Evolutionary conservation across 441 rosid genomes (phyloP).

Genomic region (Pelargonium fulgidum): DNA sequence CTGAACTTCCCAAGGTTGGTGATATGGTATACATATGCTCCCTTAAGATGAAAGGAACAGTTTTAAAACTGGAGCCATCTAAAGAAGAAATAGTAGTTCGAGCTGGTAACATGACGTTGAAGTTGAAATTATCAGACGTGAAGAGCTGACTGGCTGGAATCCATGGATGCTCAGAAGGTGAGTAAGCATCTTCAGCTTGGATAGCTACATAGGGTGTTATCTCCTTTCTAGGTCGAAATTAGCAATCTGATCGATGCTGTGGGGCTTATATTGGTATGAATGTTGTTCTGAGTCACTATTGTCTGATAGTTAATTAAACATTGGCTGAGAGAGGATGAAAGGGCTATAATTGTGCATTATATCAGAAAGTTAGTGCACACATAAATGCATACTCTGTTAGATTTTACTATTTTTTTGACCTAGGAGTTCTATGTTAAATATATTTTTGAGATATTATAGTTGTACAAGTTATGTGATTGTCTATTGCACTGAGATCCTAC

Average conservation of each 20-base stretch:
- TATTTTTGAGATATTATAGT: neutral
- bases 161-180: neutral
- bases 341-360: no score
- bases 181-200: constrained; percentile 9
- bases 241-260: neutral
- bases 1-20: constrained; percentile 52
- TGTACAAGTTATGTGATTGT: neutral
- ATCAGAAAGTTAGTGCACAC: neutral
- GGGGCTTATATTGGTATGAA: neutral
- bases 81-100: constrained; percentile 69
- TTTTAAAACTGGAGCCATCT: constrained; percentile 55
- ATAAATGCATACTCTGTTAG: neutral
- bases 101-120: constrained; percentile 76
- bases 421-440: neutral
- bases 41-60: constrained; percentile 55
- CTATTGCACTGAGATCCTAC: neutral
- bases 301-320: no score
- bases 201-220: neutral
- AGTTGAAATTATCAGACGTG: constrained; percentile 51
- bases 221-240: neutral
- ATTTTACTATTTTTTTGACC: neutral
- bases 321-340: no score
- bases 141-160: constrained; percentile 27
- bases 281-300: neutral
- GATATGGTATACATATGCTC: constrained; percentile 51